Evolutionary conservation across 2,329 filamentous ascomycete genomes (phyloP), one percentile per base, ranked within the genome.

Genomic region (Tolypocladium cylindrosporum): DNA sequence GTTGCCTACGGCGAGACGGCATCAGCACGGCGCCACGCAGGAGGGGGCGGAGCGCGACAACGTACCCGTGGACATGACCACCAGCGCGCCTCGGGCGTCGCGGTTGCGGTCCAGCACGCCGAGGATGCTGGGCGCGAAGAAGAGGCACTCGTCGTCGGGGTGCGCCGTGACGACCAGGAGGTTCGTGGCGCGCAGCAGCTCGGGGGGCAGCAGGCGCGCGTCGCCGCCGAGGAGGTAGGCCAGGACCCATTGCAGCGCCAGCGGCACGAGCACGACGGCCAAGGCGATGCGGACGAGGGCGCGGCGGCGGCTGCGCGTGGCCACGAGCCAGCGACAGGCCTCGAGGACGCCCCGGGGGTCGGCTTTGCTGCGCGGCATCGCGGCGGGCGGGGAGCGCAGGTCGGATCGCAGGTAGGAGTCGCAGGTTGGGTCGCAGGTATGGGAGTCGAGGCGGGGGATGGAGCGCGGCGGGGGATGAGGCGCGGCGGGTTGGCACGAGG

Each of bases 81-180:
- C 57, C 61, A 71, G 50, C 0, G 64, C 64, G 0, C 69, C 69
- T 11, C 59, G 65, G 11, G 65, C 60, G 1, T 56, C 54, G 50
- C 53, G 65, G 54, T 69, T 68, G n/a, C 67, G 57, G 48, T 67
- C 67, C 52, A 71, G 60, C 10, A 70, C 61, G 36, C 68, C 69
- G 40, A 71, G 54, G 8, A 71, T 68, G 57, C 63, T 68, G 3
- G 69, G 69, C 4, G 69, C 58, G 50, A 70, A 70, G 57, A 70
- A 71, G 7, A 71, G 65, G 36, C 68, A 71, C 61, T 79, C 79
- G 9, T 74, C 72, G 40, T 72, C 72, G 16, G 68, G 68, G 45
- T 74, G 72, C 2, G 73, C 72, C 14, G 72, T 75, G 14, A 75
- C 70, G 39, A 75, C 64, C 31, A 75, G 59, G 4, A 75, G 60